phyloP scores from a whole-genome alignment of 1,284 basidiomycete genomes.

The Acaromyces ingoldii region DNA sequence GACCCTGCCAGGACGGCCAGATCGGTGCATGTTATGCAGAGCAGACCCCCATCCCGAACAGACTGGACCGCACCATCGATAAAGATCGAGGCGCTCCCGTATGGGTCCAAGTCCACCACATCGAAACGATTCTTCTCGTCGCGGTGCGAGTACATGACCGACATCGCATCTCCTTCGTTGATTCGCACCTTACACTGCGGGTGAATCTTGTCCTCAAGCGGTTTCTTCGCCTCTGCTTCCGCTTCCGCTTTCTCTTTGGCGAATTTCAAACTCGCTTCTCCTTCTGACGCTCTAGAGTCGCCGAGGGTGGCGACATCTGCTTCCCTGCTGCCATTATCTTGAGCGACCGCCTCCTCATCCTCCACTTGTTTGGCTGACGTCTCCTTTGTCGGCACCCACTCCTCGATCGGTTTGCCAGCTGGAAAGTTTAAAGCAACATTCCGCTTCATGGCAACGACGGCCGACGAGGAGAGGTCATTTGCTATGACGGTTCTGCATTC shows the following conservation, averaged over 20 bases:
- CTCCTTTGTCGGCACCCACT: constrained; percentile 15
- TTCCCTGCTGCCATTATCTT: neutral
- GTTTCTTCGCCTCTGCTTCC: neutral
- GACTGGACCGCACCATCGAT: constrained; percentile 94
- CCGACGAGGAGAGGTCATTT: constrained; percentile 81
- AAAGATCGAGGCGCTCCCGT: constrained; percentile 94
- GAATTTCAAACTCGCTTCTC: neutral
- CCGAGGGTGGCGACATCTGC: neutral
- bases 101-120: constrained; percentile 93
- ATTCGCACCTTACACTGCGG: constrained; percentile 45
- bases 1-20: constrained; percentile 85
- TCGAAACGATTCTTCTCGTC: constrained; percentile 71
- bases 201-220: constrained; percentile 26
- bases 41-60: constrained; percentile 71
- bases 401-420: constrained; percentile 53
- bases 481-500: constrained; percentile 84
- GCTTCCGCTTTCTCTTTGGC: neutral
- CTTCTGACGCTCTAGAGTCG: too few species aligned
- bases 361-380: neutral
- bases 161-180: constrained; percentile 51
- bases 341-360: neutral
- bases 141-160: constrained; percentile 86
- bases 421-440: constrained; percentile 88
- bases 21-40: constrained; percentile 96
- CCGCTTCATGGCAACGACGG: constrained; percentile 76